Percentiles rank a stretch among this genome's conserved stretches.
Evolutionary conservation across 2,329 filamentous ascomycete genomes (phyloP).

Genomic region (Fusarium sp.): DNA sequence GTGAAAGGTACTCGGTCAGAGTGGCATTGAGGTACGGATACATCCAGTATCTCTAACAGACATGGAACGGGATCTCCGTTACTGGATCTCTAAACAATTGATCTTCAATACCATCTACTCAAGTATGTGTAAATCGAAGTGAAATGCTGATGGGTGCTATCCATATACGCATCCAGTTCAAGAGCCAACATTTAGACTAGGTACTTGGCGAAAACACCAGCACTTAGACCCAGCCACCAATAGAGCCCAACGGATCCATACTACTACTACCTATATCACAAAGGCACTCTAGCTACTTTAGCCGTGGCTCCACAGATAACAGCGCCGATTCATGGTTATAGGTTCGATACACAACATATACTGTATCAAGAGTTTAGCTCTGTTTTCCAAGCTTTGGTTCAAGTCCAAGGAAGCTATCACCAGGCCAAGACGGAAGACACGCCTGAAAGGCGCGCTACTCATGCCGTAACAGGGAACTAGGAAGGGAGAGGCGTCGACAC

Average conservation of each 20-base stretch:
- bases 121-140: not conserved
- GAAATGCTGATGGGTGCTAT: not conserved
- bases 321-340: slow-evolving; percentile 21
- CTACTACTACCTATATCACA: not conserved
- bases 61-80: not conserved
- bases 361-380: slow-evolving; percentile 5
- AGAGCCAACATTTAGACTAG: not conserved
- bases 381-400: slow-evolving; percentile 17
- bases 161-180: not conserved
- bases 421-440: slow-evolving; percentile 17
- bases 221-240: not conserved
- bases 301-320: slow-evolving; percentile 6
- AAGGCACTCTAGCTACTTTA: not conserved
- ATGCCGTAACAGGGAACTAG: slow-evolving; percentile 26
- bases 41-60: not conserved
- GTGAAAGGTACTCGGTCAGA: not conserved
- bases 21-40: not conserved
- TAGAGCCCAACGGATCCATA: not conserved
- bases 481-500: slow-evolving; percentile 36
- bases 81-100: not conserved
- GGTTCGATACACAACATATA: slow-evolving; percentile 25
- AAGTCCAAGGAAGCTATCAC: slow-evolving; percentile 21
- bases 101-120: not conserved
- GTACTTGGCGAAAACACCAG: not conserved
- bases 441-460: slow-evolving; percentile 2